Evolutionary conservation across 148 eudicot species (phyloP), one percentile per base, ranked within the genome.

Genomic region (Simmondsia chinensis): DNA sequence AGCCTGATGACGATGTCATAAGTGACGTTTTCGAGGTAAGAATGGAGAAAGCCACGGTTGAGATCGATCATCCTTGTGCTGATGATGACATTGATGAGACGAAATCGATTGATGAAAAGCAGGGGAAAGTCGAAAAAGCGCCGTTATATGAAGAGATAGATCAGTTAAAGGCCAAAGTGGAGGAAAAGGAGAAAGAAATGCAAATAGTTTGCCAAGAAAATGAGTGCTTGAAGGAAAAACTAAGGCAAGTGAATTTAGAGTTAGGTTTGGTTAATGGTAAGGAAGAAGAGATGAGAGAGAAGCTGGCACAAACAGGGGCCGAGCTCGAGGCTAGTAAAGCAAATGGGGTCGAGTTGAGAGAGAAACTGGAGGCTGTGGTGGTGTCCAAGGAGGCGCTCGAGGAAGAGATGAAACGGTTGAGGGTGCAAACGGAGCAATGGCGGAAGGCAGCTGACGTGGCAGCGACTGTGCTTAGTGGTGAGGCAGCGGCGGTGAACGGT

Each of bases 361-460:
- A 65, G 66, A 74, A 72, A 57, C 43, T 86, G 18, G 53, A 69
- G 54, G 70, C 40, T 0, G 49, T 43, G 3, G 76, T 72, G 55
- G 69, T 42, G 4, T 77, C 57, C 15, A 82, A 70, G 44, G 76
- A 68, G 38, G 73, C 52, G 12, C 13, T 91, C 39, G 94, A 82
- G 59, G 24, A 27, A 0, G 99, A 91, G 71, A 85, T 86, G 99
- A 91, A 60, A 62, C 82, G 58, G 66, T 74, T 91, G 51, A 83
- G 76, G 21, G 82, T 91, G 7, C 99, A 85, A 50, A 85, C 95
- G 2, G 99, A 91, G 66, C 99, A 91, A 42, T 91, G 99, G 99
- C 72, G 94, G 45, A 91, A 91, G 59, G 99, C 99, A 0, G 95
- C 91, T 1, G 91, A 86, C 55, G 95, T 91, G 29, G 95, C 95